Conservation (phyloP, 306 rosid species). For the Erythrophleum fordii region DNA sequence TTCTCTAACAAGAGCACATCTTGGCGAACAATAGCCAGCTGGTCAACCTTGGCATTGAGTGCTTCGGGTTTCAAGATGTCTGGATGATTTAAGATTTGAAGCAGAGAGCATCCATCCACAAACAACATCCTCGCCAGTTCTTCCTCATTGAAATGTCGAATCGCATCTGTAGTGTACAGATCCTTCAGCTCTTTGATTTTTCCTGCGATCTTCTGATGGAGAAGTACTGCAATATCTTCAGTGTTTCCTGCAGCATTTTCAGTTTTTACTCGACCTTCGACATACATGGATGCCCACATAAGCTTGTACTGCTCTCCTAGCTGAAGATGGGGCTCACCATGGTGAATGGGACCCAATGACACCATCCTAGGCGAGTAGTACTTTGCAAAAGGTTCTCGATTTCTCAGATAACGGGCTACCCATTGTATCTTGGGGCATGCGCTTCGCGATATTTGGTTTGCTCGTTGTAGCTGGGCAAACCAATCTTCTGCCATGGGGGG, state of each 20-base stretch:
- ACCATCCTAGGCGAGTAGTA: constrained; percentile 7
- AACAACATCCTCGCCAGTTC: neutral
- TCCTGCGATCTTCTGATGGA: neutral
- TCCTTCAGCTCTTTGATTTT: neutral
- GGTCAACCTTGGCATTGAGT: neutral
- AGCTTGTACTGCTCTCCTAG: constrained; percentile 24
- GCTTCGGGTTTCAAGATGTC: neutral
- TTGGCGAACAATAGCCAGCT: neutral
- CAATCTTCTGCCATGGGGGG: neutral
- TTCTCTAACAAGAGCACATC: neutral
- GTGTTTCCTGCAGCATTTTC: too few species aligned
- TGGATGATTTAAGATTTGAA: neutral
- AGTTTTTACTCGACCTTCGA: too few species aligned
- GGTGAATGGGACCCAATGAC: constrained; percentile 35
- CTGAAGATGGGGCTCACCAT: neutral
- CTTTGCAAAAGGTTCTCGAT: neutral
- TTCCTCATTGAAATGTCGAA: neutral
- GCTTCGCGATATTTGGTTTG: neutral
- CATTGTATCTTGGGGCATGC: constrained; percentile 14
- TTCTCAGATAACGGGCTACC: constrained; percentile 18
- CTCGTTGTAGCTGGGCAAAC: neutral
- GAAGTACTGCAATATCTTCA: too few species aligned
- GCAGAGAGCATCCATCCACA: neutral
- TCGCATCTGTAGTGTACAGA: neutral
- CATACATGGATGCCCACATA: neutral